Conservation (phyloP, 352 stramenopile genomes). For the Paralagenidium karlingii region DNA sequence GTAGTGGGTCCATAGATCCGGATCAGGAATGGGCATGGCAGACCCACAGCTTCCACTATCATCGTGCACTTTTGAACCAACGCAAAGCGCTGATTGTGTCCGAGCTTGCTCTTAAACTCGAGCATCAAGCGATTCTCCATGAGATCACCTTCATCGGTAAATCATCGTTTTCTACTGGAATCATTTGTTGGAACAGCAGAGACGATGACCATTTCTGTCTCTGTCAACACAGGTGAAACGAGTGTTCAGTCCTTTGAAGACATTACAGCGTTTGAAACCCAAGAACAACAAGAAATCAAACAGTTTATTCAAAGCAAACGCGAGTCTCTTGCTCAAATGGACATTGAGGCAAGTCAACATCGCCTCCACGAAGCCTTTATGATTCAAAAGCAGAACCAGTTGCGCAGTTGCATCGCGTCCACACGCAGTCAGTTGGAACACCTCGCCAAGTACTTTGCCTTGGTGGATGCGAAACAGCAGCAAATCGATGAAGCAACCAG, state of each 20-base stretch:
- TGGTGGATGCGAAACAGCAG: too few relatives aligned
- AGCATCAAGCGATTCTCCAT: constrained; percentile 17
- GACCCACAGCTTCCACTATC: constrained; percentile 9
- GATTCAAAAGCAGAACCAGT: constrained; percentile 30
- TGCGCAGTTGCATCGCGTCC: too few relatives aligned
- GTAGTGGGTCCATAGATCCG: too few relatives aligned
- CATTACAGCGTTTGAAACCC: constrained; percentile 15
- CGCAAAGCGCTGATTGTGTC: constrained; percentile 9
- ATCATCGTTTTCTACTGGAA: constrained; percentile 1
- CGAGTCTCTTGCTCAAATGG: constrained; percentile 9
- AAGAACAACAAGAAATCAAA: constrained; percentile 12
- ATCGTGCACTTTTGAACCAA: constrained; percentile 24
- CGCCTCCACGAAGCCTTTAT: constrained; percentile 32
- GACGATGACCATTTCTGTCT: not conserved
- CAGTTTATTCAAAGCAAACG: constrained; percentile 16
- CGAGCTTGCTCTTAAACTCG: constrained; percentile 16
- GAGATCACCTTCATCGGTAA: constrained; percentile 16
- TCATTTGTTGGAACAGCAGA: not conserved
- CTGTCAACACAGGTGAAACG: constrained; percentile 8
- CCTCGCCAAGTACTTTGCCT: too few relatives aligned
- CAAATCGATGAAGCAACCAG: too few relatives aligned
- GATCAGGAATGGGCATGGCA: constrained; percentile 4
- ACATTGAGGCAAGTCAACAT: constrained; percentile 12
- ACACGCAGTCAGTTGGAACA: too few relatives aligned
- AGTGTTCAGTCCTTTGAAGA: constrained; percentile 12